Conservation (phyloP, 2,329 filamentous ascomycete genomes). For the Pseudogymnoascus sp. region DNA sequence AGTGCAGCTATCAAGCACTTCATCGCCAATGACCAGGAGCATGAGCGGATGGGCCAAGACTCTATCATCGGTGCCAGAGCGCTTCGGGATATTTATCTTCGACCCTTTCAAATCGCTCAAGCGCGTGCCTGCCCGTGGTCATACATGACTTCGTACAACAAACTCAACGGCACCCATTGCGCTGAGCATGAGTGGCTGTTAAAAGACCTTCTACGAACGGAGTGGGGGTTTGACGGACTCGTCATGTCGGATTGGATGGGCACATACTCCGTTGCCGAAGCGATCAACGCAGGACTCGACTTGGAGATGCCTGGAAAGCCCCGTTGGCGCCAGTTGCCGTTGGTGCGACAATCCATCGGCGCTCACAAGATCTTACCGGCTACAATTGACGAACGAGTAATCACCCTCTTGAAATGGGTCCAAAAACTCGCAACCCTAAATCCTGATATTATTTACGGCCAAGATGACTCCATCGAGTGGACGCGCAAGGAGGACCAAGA, state of each 20-base stretch:
- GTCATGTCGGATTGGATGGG: conserved; percentile 23
- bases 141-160: conserved; percentile 38
- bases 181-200: conserved; percentile 25
- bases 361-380: too few relatives aligned
- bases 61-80: conserved; percentile 41
- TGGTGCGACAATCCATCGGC: too few relatives aligned
- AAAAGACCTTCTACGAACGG: conserved; percentile 20
- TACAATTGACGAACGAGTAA: too few relatives aligned
- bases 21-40: conserved; percentile 42
- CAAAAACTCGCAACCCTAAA: too few relatives aligned
- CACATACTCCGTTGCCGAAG: conserved; percentile 20
- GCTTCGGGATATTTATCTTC: conserved; percentile 41
- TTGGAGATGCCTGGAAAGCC: conserved; percentile 24
- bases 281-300: conserved; percentile 16
- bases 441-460: too few relatives aligned
- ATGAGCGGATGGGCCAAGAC: conserved; percentile 40
- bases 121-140: conserved; percentile 38
- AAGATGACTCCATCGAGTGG: too few relatives aligned
- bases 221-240: conserved; percentile 22
- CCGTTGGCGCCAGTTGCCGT: too few relatives aligned
- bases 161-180: conserved; percentile 36
- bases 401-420: too few relatives aligned
- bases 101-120: conserved; percentile 44
- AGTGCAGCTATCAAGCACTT: conserved; percentile 40
- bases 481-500: too few relatives aligned